Evolutionary conservation across 192 early-diverging fungal species (phyloP), one percentile per base, ranked within the genome.

Genomic region (Chytriomyces sp.): DNA sequence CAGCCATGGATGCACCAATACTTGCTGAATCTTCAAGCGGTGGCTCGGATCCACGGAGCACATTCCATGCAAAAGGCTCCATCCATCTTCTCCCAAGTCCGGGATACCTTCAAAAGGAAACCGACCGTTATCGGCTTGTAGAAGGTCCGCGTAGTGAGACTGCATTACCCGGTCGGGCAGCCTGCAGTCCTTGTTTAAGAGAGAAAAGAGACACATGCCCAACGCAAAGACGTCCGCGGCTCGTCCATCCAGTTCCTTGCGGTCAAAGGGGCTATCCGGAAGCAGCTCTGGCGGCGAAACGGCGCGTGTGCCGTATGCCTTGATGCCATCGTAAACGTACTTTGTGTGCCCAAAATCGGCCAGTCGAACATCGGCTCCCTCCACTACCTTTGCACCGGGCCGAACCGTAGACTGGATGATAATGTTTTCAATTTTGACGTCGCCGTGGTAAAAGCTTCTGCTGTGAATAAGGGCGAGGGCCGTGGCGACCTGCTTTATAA

Each of bases 371-470:
- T 12, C 7, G 8, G 55, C 22, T 26, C 17, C 14, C 17, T 49
- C 44, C 14, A 22, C 14, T 2, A 3, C 44, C n/a, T 22, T 6
- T 0, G 14, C 56, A 0, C 12, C 3, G 22, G 44, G 1, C 17
- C 22, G 17, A 22, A 22, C 2, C 17, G 44, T 22, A 49, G 44
- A 10, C 17, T 63, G 31, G 17, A 63, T n/a, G 36, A 87, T 66
- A 44, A 87, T 78, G 70, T 89, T 89, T 76, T 89, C 85, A 67
- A 88, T 81, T 71, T 88, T 88, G 65, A 86, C 77, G 59, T 88
- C 86, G 30, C 84, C 75, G 62, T 88, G 86, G 22, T 81, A 81
- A 22, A 88, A 59, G 30, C 80, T 75, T 10, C 72, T 57, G 49
- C 63, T 30, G 70, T 88, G 80, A 25, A 88, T 72, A 49, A 80